Base-by-base conservation (phyloP, 371 early-diverging fungal species). In the Mucor sp. region DNA sequence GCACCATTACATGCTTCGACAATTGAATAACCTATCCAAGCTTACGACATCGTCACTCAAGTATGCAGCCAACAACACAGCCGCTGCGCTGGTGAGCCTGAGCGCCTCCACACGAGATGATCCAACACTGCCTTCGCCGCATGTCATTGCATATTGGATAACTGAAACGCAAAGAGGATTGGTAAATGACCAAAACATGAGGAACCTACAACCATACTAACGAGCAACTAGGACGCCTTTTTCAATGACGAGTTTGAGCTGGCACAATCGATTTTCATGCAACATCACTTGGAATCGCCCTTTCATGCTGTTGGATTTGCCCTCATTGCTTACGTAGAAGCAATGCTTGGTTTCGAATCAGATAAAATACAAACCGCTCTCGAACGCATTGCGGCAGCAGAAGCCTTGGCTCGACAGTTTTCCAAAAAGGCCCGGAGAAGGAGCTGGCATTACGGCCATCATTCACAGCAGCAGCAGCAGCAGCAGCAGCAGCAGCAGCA, bases 241-340 rank as follows among this genome's bases (percentile, higher is more conserved):
- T 80, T 80, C 37, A 70, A 83, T 47, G 83, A 83, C 44, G 72
- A 83, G 47, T 83, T 80, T 60, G 81, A 80, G 33, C 44, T 74
- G 17, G 83, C 83, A 17, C 69, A 79, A 41, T 23, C 61, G 19
- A 79, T 80, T 17, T 76, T 83, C 65, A 47, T 68, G 15, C 77
- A 78, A 58, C 78, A 83, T 61, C 74, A 73, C 23, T 44, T 66
- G 4, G 78, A 75, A 37, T 83, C 83, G 4, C 83, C 83, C 0
- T 83, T 83, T 62, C 83, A 83, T 72, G 83, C 83, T 23, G 73
- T 83, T 41, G 83, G 81, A 5, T 79, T 71, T 69, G 81, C 83
- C 30, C 37, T 83, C 7, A 77, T 83, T 64, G 79, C 80, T 9
- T 83, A 79, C 69, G 78, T 80, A 8, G 83, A 83, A 66, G 83